Evolutionary conservation across 2,329 filamentous ascomycete genomes (phyloP).

Genomic region (Thielaviopsis populi): DNA sequence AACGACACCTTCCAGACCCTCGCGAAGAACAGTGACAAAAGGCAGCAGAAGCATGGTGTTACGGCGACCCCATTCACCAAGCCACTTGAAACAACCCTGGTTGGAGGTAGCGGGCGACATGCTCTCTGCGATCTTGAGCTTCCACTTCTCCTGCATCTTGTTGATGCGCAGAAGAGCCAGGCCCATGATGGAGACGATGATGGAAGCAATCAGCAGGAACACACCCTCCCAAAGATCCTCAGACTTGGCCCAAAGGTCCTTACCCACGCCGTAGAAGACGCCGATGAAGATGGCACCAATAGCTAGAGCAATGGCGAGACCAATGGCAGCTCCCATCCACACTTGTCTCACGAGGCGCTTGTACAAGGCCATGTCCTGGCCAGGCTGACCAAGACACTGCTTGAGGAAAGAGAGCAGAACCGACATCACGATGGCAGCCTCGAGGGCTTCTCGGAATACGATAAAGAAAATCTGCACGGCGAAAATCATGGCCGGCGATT

Average conservation of each 20-base stretch:
- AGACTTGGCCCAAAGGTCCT: slow-evolving; percentile 42
- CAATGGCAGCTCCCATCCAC: slow-evolving; percentile 50
- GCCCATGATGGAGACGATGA: slow-evolving; percentile 61
- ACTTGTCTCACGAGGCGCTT: slow-evolving; percentile 55
- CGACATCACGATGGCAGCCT: slow-evolving; percentile 72
- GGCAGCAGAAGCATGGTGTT: slow-evolving; percentile 66
- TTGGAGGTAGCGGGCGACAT: slow-evolving; percentile 25
- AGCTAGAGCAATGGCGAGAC: slow-evolving; percentile 48
- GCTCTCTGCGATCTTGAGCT: slow-evolving; percentile 52
- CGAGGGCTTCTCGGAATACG: slow-evolving; percentile 71
- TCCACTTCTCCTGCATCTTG: slow-evolving; percentile 67
- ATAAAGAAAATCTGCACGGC: slow-evolving; percentile 78
- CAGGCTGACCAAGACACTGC: slow-evolving; percentile 54
- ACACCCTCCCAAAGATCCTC: slow-evolving; percentile 62
- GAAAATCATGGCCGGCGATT: slow-evolving; percentile 54
- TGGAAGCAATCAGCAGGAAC: slow-evolving; percentile 49
- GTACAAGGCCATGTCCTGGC: slow-evolving; percentile 45
- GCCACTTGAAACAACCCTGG: slow-evolving; percentile 18
- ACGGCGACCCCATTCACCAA: slow-evolving; percentile 45
- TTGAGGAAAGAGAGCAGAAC: slow-evolving; percentile 78
- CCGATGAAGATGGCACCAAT: slow-evolving; percentile 56
- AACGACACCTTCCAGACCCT: slow-evolving; percentile 65
- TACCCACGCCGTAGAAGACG: slow-evolving; percentile 54
- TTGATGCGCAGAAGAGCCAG: slow-evolving; percentile 58
- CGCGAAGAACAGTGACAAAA: slow-evolving; percentile 61